Base-by-base conservation (phyloP, 345 rosid species). In the Viola odorata region DNA sequence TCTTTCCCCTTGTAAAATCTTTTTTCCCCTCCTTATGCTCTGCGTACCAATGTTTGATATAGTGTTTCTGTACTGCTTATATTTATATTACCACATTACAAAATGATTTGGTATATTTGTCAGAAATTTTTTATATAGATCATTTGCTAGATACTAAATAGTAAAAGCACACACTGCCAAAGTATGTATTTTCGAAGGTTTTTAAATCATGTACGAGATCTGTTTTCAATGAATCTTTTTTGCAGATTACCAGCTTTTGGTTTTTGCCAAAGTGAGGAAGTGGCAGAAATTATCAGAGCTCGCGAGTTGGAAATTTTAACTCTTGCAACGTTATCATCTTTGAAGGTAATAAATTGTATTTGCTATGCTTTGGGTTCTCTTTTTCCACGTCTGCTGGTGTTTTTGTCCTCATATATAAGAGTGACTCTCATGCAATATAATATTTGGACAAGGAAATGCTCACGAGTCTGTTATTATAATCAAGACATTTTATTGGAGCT, bases 161-260 rank as follows among this genome's bases (percentile, higher is more conserved):
- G 32, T 23, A 23, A 23, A 23, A 23, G 32, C 32, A 23, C 32
- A 23, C 32, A 23, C 32, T 23, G 32, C 2, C 32, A 1, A 23
- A 23, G 32, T 23, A 1, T 23, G 32, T 23, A 23, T 23, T 23
- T 23, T 23, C 1, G 45, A 42, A 42, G 7, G 7, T 42, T 42
- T 47, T 4, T 47, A 10, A 47, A 6, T 47, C 12, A 6, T 47
- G 10, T 47, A 47, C 50, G 11, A 45, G 13, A 10, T 47, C 3
- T 47, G 11, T n/a, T 47, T 4, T n/a, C 7, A n/a, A 47, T 47
- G 50, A 47, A 3, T n/a, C 3, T 47, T 7, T 47, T 10, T 47
- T 11, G 50, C 84, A 94, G 97, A 80, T 60, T 88, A 62, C 97
- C 91, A 49, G 99, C 89, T 60, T 90, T 80, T 72, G 92, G 85